Base-by-base conservation (phyloP, 108 stramenopile genomes). In the Parmales sp. region DNA sequence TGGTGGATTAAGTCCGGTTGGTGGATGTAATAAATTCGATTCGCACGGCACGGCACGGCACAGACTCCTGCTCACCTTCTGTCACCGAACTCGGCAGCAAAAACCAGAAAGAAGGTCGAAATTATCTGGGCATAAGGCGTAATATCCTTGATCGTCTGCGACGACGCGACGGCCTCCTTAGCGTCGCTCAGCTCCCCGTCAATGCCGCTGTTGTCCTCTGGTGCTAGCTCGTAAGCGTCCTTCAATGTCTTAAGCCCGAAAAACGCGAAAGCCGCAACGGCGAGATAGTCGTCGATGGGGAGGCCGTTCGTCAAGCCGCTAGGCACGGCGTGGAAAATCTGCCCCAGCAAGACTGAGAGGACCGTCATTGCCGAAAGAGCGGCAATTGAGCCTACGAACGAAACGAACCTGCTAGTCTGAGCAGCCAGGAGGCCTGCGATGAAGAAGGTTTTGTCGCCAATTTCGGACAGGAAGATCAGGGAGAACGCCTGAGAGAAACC, bases 361-460 rank as follows among this genome's bases (percentile, higher is more conserved):
- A 97, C 72, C 13, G 95, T 95, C 99, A 99, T 99, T 19, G 91
- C 89, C 2, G 88, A 84, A 46, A 98, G 78, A 6, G 98, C 98
- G 1, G 78, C 88, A 37, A 98, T 77, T 20, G 90, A 87, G 36
- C 96, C 99, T 19, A 90, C 72, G 67, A 95, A 97, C 1, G 93
- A 88, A 28, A 94, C 81, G 29, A 95, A 70, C 22, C 90, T 75
- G 28, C 84, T 84, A 8, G 82, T 76, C 71, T 93, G 90, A 69
- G 90, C 89, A 6, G 96, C 96, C 38, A 99, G 66, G 43, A 99
- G 83, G 28, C 92, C 97, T 1, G 99, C 99, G 65, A 99, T 94
- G 81, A 98, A 98, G 72, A 99, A 99, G 48, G 99, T 99, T 70
- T 99, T 98, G 82, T 99, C 99, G 37, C 99, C 99, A 69, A 99